Conservation (phyloP, 1,284 basidiomycete species). For the Exsudoporus floridanus region DNA sequence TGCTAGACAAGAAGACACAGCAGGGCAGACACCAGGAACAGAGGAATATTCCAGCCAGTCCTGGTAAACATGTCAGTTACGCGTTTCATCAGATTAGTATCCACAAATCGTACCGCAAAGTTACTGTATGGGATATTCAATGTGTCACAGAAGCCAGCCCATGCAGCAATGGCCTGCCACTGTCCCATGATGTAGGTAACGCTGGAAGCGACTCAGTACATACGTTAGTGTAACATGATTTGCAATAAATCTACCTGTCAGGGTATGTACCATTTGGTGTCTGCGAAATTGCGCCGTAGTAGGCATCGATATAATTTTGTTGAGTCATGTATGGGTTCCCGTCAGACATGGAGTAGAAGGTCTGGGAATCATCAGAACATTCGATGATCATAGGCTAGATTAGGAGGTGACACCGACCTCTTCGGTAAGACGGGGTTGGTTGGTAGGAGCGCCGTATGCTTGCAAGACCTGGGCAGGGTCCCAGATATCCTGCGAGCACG, state of each 20-base stretch:
- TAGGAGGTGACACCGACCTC: slow-evolving; percentile 5
- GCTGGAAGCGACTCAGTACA: slow-evolving; percentile 4
- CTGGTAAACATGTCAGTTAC: slow-evolving; percentile 3
- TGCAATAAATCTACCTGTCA: slow-evolving; percentile 5
- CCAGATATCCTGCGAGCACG: slow-evolving; percentile 3
- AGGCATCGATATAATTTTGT: slow-evolving; percentile 23
- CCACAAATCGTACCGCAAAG: slow-evolving; percentile 13
- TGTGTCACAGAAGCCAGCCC: slow-evolving; percentile 22
- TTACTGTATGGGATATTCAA: slow-evolving; percentile 20
- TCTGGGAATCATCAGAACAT: slow-evolving; percentile 4
- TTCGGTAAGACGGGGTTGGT: slow-evolving; percentile 17
- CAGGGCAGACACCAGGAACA: slow-evolving; percentile 19
- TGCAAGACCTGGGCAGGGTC: slow-evolving; percentile 11
- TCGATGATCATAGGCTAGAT: background rate
- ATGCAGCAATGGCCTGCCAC: slow-evolving; percentile 22
- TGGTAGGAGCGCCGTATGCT: slow-evolving; percentile 5
- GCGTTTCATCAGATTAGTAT: background rate
- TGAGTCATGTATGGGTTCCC: slow-evolving; percentile 23
- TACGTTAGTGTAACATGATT: background rate
- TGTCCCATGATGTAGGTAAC: slow-evolving; percentile 6
- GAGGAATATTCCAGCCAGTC: slow-evolving; percentile 27
- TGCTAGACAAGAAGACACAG: slow-evolving; percentile 4
- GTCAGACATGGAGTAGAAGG: slow-evolving; percentile 17
- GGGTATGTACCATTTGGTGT: slow-evolving; percentile 20
- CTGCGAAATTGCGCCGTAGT: slow-evolving; percentile 19